A percentile compares a stretch with the other conserved stretches of the same genome.
Evolutionary conservation across 139 green algal genomes (phyloP).

Genomic region (Microglena sp.): DNA sequence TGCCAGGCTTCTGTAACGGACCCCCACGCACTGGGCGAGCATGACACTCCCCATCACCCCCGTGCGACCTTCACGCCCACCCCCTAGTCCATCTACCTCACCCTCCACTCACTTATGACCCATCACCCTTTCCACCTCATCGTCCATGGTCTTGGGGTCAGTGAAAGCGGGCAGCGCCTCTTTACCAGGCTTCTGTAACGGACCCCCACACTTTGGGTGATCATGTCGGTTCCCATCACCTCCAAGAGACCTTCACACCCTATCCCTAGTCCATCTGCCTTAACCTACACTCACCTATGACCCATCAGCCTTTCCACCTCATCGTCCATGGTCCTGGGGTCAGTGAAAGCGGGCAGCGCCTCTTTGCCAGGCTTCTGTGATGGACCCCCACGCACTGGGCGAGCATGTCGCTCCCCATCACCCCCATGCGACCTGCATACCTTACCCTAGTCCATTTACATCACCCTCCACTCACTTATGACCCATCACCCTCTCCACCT

Average conservation of each 20-base stretch:
- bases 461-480: no score
- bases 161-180: neutral
- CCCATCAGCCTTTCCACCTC: conserved; percentile 59
- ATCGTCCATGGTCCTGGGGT: conserved; percentile 39
- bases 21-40: no score
- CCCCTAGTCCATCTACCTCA: no score
- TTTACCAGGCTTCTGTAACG: neutral
- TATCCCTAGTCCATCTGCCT: neutral
- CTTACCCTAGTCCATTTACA: no score
- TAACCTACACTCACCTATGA: conserved; percentile 29
- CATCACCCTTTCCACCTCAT: conserved; percentile 63
- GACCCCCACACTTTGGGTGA: neutral
- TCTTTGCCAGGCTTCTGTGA: conserved; percentile 14
- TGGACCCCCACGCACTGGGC: no score
- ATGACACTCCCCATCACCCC: no score
- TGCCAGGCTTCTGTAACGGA: no score
- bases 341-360: conserved; percentile 36
- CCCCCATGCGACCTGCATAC: no score
- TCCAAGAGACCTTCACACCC: neutral
- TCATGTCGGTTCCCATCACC: neutral
- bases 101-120: no score
- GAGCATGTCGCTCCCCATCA: no score
- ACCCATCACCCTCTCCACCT: conserved; percentile 56
- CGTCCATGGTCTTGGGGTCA: conserved; percentile 31
- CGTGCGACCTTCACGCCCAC: no score